Base-by-base conservation (phyloP, 208 protist species). In the Trypanosoma avium region DNA sequence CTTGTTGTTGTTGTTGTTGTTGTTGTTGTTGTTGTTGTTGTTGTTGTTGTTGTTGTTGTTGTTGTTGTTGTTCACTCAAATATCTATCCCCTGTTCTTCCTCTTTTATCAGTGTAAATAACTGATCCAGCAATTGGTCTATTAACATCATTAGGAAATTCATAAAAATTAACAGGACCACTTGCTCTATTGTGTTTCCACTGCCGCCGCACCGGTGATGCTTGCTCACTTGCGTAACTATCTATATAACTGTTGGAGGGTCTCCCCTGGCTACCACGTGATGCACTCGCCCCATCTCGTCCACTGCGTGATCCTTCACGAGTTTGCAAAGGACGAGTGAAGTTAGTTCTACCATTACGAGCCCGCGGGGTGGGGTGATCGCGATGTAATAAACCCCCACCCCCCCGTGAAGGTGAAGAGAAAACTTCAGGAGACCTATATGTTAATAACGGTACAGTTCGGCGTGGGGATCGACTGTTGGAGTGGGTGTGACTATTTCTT, bases 381-480 rank as follows among this genome's bases (percentile, higher is more conserved):
- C 50, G 19, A n/a, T 21, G 45, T 38, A 17, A 49, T 45, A 19
- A 3, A 38, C 26, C 38, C 7, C 27, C 35, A 24, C 38, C 4
- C 45, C 38, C 35, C 9, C 22, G 19, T 21, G 43, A 43, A 15
- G 57, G 33, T 27, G 35, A 32, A 30, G n/a, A 50, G 15, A 13
- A 24, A 22, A 1, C 12, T 1, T 58, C 47, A 27, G 65, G n/a
- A 9, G 33, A 48, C 24, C 35, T 32, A 42, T 70, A 70, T 17
- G 43, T 58, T 21, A 70, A 13, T 56, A 57, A 33, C 24, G 65
- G 65, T 10, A 70, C 56, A 21, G 65, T 70, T 40, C 35, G 19
- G 13, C 26, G 47, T 2, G 55, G 56, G 13, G 65, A 63, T 12
- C 35, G 21, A 26, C 54, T 24, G 26, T 8, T 24, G 5, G 17